A percentile compares a stretch with the other conserved stretches of the same genome.
Evolutionary conservation across 164 flowering plant species (phyloP).

Genomic region (Stephania cephalantha): DNA sequence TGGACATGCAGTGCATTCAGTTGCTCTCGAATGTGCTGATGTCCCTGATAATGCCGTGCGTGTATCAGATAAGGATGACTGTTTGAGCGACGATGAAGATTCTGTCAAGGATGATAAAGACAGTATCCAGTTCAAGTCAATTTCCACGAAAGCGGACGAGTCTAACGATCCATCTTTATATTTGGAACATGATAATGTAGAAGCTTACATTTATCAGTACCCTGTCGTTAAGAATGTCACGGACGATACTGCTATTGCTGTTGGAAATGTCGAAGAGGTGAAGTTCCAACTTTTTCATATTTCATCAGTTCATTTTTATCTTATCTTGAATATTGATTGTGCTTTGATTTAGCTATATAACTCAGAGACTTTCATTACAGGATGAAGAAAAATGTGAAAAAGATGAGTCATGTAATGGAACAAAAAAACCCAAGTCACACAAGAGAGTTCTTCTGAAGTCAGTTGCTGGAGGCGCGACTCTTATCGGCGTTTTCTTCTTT

Average conservation of each 20-base stretch:
- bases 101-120: neutral
- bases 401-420: constrained; percentile 5
- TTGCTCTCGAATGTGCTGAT: constrained; percentile 2
- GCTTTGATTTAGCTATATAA: neutral
- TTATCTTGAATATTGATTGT: neutral
- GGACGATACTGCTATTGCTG: constrained; percentile 1
- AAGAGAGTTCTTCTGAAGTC: constrained; percentile 26
- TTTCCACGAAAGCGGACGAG: neutral
- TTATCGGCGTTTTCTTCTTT: constrained; percentile 33
- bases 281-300: neutral
- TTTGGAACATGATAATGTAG: constrained; percentile 6
- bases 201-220: constrained; percentile 1
- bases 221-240: constrained; percentile 8
- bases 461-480: constrained; percentile 39
- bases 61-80: neutral
- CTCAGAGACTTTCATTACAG: constrained; percentile 8
- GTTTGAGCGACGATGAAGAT: neutral
- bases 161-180: constrained; percentile 2
- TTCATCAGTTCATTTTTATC: neutral
- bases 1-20: neutral
- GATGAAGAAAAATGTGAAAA: constrained; percentile 12
- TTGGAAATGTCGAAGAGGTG: constrained; percentile 13
- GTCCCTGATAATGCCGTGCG: neutral
- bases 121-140: neutral
- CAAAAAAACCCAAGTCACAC: constrained; percentile 10